phyloP scores from a whole-genome alignment of 176 grass and related monocot species.

The Hyparrhenia diplandra region DNA sequence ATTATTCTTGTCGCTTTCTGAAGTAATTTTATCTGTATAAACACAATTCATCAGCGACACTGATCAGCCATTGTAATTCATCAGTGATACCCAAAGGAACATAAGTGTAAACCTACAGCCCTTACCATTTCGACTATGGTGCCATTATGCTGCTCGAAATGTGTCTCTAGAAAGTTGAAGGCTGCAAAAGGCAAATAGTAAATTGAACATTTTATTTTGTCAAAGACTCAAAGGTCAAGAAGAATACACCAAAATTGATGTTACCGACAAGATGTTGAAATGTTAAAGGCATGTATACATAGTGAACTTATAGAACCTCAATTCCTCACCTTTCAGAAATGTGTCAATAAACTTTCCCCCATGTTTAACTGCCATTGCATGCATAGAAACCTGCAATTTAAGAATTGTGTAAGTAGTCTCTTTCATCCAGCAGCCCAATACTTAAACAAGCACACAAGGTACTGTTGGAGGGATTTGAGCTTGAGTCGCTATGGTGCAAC shows the following conservation, averaged over 20 bases:
- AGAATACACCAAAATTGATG: slow-evolving; percentile 6
- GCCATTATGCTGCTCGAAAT: slow-evolving; percentile 52
- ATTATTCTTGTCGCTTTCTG: slow-evolving; percentile 83
- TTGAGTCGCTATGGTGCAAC: neutral
- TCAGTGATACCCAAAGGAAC: slow-evolving; percentile 17
- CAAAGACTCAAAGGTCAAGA: slow-evolving; percentile 29
- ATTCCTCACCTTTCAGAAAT: slow-evolving; percentile 79
- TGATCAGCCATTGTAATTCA: neutral
- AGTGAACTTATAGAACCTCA: neutral
- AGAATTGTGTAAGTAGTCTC: neutral
- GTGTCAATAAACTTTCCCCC: slow-evolving; percentile 72
- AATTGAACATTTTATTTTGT: slow-evolving; percentile 16
- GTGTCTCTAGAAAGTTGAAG: slow-evolving; percentile 65
- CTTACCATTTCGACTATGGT: slow-evolving; percentile 67
- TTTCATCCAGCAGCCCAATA: slow-evolving; percentile 20
- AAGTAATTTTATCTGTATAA: slow-evolving; percentile 61
- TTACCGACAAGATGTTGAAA: too few relatives aligned
- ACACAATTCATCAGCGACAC: slow-evolving; percentile 22
- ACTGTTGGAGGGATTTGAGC: neutral
- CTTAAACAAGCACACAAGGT: slow-evolving; percentile 12
- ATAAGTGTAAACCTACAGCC: neutral
- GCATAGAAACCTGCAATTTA: slow-evolving; percentile 59
- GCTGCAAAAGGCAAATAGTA: slow-evolving; percentile 32
- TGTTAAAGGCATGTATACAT: too few relatives aligned
- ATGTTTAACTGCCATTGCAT: slow-evolving; percentile 85